Conservation (phyloP, 495 filamentous ascomycete species). For the Aspergillus ostianus region DNA sequence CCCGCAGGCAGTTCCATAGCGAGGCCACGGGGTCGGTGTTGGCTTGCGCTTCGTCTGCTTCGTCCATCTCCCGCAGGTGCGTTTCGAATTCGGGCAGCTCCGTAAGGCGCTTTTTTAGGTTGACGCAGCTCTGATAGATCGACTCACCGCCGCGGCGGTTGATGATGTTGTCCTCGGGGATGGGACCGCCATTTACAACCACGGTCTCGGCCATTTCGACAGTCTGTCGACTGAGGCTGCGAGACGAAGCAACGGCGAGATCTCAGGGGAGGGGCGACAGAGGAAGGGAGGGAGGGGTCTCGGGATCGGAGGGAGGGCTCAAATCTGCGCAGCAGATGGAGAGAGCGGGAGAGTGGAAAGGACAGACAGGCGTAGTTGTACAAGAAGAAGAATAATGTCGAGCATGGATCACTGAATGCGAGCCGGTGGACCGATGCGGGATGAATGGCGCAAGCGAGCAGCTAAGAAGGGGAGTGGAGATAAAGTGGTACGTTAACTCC, state of each 20-base stretch:
- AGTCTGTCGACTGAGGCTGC: constrained; percentile 26
- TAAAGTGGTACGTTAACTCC: constrained; percentile 19
- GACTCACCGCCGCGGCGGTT: constrained; percentile 91
- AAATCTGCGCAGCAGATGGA: constrained; percentile 43
- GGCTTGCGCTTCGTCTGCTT: constrained; percentile 55
- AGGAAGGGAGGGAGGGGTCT: constrained; percentile 14
- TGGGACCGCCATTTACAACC: constrained; percentile 50
- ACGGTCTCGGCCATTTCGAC: constrained; percentile 39
- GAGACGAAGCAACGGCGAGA: not conserved
- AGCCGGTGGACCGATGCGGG: constrained; percentile 71
- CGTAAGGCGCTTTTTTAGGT: constrained; percentile 72
- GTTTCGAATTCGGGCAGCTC: constrained; percentile 79
- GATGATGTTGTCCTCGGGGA: constrained; percentile 87
- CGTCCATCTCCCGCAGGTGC: constrained; percentile 62
- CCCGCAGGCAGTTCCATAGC: constrained; percentile 83
- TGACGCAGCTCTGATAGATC: constrained; percentile 91
- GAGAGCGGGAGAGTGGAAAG: constrained; percentile 16
- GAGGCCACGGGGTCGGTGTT: constrained; percentile 83
- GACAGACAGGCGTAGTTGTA: constrained; percentile 32
- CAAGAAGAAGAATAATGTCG: constrained; percentile 22
- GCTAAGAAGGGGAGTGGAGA: constrained; percentile 27
- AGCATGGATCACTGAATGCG: constrained; percentile 36
- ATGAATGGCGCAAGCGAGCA: constrained; percentile 69
- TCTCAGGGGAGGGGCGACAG: not conserved
- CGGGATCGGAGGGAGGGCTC: constrained; percentile 31